Percentiles rank a stretch among this genome's conserved stretches.
phyloP scores from a whole-genome alignment of 495 filamentous ascomycete genomes.

The Daldinia caldariorum region DNA sequence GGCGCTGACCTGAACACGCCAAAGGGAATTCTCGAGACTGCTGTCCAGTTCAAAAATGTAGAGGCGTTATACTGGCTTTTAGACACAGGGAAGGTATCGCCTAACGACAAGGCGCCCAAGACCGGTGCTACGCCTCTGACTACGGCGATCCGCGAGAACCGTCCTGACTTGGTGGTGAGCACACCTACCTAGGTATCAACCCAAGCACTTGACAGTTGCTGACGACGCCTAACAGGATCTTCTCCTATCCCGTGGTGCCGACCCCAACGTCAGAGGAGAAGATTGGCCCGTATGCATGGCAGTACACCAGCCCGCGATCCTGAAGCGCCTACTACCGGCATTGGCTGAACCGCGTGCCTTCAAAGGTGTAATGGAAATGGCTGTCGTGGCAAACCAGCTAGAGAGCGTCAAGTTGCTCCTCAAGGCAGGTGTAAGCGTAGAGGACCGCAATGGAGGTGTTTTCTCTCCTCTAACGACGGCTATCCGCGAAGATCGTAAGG shows the following conservation, averaged over 20 bases:
- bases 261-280: slow-evolving; percentile 61
- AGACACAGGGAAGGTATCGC: slow-evolving; percentile 55
- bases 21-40: slow-evolving; percentile 66
- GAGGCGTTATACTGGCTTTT: slow-evolving; percentile 61
- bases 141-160: slow-evolving; percentile 62
- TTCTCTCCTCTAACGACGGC: slow-evolving; percentile 66
- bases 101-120: slow-evolving; percentile 59
- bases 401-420: slow-evolving; percentile 58
- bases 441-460: slow-evolving; percentile 66
- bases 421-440: slow-evolving; percentile 60
- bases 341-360: slow-evolving; percentile 57
- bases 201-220: not conserved
- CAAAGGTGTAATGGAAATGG: slow-evolving; percentile 66
- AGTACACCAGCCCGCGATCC: slow-evolving; percentile 56
- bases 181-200: not conserved
- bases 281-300: slow-evolving; percentile 68
- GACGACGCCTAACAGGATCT: slow-evolving; percentile 44
- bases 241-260: slow-evolving; percentile 61
- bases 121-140: slow-evolving; percentile 62
- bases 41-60: slow-evolving; percentile 60
- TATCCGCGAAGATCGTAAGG: slow-evolving; percentile 60
- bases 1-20: slow-evolving; percentile 61
- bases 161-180: slow-evolving; percentile 53
- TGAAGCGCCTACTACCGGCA: slow-evolving; percentile 57
- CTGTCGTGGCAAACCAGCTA: slow-evolving; percentile 60